These are phyloP conservation scores for Lentinula detonsa DNA, from an alignment of 768 basidiomycete genomes.

Conservation along the genomic window DNA sequence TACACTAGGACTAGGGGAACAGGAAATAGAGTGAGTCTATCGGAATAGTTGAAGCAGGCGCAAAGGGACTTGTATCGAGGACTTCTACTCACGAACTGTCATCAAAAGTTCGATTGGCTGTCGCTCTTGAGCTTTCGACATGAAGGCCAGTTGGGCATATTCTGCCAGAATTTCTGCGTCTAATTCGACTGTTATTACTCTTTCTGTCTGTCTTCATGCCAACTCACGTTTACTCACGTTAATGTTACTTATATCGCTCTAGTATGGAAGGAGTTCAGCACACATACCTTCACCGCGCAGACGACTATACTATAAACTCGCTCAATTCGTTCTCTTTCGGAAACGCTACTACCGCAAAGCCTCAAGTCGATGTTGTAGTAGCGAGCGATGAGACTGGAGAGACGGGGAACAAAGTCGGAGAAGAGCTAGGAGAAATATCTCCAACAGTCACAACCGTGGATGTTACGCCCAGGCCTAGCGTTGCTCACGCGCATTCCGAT, in stretches of 20 bases:
- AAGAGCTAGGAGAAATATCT: slow-evolving; percentile 18
- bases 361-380: slow-evolving; percentile 13
- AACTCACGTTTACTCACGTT: not conserved
- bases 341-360: slow-evolving; percentile 25
- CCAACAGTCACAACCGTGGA: slow-evolving; percentile 34
- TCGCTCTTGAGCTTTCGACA: not conserved
- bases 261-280: not conserved
- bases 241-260: not conserved
- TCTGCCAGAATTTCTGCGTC: not conserved
- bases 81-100: not conserved
- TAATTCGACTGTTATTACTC: not conserved
- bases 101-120: not conserved
- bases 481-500: slow-evolving; percentile 21
- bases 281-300: slow-evolving; percentile 9
- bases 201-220: not conserved
- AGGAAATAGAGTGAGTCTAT: not conserved
- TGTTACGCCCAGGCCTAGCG: slow-evolving; percentile 46
- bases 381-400: not conserved
- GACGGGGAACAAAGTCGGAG: not conserved
- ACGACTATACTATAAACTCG: slow-evolving; percentile 37
- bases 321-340: slow-evolving; percentile 46
- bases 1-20: not conserved
- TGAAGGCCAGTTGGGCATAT: not conserved
- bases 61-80: not conserved
- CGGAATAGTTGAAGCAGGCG: not conserved